Conservation (phyloP, 1,284 basidiomycete species). For the Vanrija pseudolonga region DNA sequence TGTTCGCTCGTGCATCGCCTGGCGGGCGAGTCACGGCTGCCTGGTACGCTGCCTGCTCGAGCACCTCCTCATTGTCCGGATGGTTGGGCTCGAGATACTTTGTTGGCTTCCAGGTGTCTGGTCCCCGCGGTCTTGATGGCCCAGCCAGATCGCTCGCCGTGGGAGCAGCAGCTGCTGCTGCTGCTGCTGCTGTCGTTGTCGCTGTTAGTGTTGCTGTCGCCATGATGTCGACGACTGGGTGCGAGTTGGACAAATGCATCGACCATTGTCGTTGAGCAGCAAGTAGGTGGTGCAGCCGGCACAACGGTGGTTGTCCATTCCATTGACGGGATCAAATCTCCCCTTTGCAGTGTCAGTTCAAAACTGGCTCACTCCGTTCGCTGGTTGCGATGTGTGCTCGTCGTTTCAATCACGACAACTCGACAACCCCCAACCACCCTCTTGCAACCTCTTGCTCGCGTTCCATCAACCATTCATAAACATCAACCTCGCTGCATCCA, state of each 20-base stretch:
- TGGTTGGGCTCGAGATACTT: constrained; percentile 55
- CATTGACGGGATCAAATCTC: constrained; percentile 3
- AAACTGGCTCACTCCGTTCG: no score
- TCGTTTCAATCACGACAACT: not conserved
- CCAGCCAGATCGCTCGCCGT: constrained; percentile 11
- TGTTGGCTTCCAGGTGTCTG: constrained; percentile 52
- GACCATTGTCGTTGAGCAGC: not conserved
- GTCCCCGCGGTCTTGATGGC: constrained; percentile 24
- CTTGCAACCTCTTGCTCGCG: no score
- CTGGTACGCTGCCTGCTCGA: constrained; percentile 69
- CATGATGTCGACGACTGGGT: not conserved
- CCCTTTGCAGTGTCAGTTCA: no score
- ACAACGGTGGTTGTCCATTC: not conserved
- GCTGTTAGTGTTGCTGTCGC: not conserved
- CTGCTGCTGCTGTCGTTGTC: not conserved
- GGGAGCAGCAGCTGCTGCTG: not conserved
- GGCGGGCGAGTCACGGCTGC: constrained; percentile 55
- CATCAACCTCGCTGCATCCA: no score
- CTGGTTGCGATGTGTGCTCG: not conserved
- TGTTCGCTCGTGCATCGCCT: constrained; percentile 59
- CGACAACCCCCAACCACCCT: not conserved
- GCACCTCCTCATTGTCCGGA: constrained; percentile 70
- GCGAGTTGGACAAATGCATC: not conserved
- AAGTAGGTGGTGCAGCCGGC: no score
- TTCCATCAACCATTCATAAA: no score